Percentiles rank a stretch among this genome's conserved stretches.
These are phyloP conservation scores for Oryza punctata DNA, from an alignment of 176 grass and related monocot genomes.

Conservation along the genomic window DNA sequence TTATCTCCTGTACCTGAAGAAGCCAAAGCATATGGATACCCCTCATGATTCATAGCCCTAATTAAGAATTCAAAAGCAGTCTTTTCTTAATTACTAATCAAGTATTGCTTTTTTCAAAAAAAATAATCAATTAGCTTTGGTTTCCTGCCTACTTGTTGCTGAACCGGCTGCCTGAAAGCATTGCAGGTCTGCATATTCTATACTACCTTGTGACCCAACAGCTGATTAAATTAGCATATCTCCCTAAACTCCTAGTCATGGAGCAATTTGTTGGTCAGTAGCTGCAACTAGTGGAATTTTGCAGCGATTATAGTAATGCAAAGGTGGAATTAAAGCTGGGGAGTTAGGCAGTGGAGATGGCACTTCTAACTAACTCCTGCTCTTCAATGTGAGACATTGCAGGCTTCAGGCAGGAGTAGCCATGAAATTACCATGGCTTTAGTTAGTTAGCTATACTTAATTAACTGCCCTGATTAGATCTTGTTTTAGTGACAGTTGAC, in stretches of 20 bases:
- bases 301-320: background rate
- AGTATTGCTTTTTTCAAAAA: background rate
- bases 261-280: conserved; percentile 27
- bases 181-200: background rate
- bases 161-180: conserved; percentile 13
- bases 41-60: background rate
- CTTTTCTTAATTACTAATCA: conserved; percentile 18
- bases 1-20: background rate
- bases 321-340: background rate
- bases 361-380: background rate
- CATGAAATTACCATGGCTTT: background rate
- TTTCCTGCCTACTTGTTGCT: conserved; percentile 27
- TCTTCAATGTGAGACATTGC: background rate
- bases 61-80: background rate
- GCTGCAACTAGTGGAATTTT: conserved; percentile 10
- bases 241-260: conserved; percentile 14
- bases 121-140: background rate
- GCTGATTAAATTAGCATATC: background rate
- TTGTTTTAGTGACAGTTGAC: background rate
- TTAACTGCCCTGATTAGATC: background rate
- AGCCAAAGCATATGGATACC: background rate
- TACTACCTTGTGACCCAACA: background rate
- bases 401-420: background rate
- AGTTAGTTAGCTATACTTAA: background rate
- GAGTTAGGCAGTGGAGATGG: background rate